Evolutionary conservation across 768 basidiomycete species (phyloP).

Genomic region (Sutorius australiensis): DNA sequence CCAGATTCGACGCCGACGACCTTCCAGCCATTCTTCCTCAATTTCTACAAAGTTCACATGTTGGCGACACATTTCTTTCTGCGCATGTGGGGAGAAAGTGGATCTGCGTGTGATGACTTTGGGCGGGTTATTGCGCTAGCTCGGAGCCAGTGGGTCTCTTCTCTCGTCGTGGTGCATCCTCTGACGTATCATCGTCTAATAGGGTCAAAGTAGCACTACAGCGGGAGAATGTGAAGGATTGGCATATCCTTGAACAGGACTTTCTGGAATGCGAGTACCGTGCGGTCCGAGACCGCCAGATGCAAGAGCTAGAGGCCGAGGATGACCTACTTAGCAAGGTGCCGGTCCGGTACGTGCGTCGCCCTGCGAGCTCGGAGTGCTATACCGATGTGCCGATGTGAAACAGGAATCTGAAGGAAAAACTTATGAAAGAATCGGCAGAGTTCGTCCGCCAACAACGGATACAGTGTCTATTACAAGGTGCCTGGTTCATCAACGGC

Average conservation of each 20-base stretch:
- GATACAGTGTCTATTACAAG: slow-evolving; percentile 82
- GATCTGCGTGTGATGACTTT: slow-evolving; percentile 73
- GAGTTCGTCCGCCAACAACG: slow-evolving; percentile 88
- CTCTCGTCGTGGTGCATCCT: neutral
- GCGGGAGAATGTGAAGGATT: slow-evolving; percentile 67
- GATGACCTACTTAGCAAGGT: slow-evolving; percentile 85
- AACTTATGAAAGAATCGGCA: slow-evolving; percentile 85
- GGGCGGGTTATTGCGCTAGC: slow-evolving; percentile 72
- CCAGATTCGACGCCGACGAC: slow-evolving; percentile 71
- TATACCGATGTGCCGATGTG: slow-evolving; percentile 10
- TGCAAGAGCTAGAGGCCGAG: slow-evolving; percentile 85
- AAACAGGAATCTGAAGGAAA: slow-evolving; percentile 75
- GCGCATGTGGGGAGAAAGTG: slow-evolving; percentile 91
- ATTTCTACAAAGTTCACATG: slow-evolving; percentile 75
- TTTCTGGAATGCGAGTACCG: slow-evolving; percentile 82
- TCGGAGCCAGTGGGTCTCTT: slow-evolving; percentile 71
- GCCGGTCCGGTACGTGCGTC: slow-evolving; percentile 65
- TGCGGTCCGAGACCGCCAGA: slow-evolving; percentile 80
- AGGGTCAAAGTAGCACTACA: slow-evolving; percentile 77
- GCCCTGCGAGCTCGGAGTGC: neutral
- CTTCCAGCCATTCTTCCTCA: slow-evolving; percentile 85
- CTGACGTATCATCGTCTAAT: slow-evolving; percentile 9
- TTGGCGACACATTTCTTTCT: slow-evolving; percentile 84
- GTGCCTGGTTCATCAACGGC: slow-evolving; percentile 90
- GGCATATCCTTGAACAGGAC: slow-evolving; percentile 82